Percentiles rank a stretch among this genome's conserved stretches.
Evolutionary conservation across 2,329 filamentous ascomycete species (phyloP).

Genomic region (Ophiobolus disseminans): DNA sequence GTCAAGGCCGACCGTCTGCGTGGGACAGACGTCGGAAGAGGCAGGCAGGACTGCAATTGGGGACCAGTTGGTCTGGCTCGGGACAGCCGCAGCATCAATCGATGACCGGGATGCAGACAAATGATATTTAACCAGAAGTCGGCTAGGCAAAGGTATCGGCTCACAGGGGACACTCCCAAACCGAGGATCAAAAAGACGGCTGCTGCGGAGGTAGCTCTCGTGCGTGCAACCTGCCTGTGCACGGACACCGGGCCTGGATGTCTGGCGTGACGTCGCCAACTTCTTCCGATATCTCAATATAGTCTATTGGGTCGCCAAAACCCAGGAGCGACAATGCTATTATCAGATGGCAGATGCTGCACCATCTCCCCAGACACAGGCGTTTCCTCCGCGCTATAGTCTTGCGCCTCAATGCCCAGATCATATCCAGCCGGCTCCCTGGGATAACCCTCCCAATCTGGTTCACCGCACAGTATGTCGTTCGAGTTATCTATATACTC

Average conservation of each 20-base stretch:
- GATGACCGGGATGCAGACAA: conserved; percentile 32
- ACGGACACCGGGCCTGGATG: conserved; percentile 12
- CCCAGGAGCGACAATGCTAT: conserved; percentile 29
- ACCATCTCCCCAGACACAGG: conserved; percentile 7
- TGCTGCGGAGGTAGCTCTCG: conserved; percentile 9
- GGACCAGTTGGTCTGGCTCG: conserved; percentile 25
- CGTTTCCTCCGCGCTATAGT: neutral
- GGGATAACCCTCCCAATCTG: conserved; percentile 3
- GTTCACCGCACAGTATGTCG: neutral
- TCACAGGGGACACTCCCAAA: conserved; percentile 22
- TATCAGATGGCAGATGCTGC: conserved; percentile 6
- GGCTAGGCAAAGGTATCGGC: conserved; percentile 26
- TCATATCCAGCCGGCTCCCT: conserved; percentile 1
- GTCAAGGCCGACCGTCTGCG: conserved; percentile 46
- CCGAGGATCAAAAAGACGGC: conserved; percentile 33
- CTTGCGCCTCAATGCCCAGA: neutral
- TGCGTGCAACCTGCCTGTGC: conserved; percentile 11
- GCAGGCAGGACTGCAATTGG: conserved; percentile 25
- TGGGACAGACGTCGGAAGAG: conserved; percentile 36
- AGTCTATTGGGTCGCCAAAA: conserved; percentile 57
- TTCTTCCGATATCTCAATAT: conserved; percentile 48
- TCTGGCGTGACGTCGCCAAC: neutral
- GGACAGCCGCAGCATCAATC: conserved; percentile 31
- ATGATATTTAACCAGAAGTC: conserved; percentile 16
- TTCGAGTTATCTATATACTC: conserved; percentile 2